These are phyloP conservation scores for Ascochyta viciae-villosae DNA, from an alignment of 2,329 filamentous ascomycete species.

Conservation along the genomic window DNA sequence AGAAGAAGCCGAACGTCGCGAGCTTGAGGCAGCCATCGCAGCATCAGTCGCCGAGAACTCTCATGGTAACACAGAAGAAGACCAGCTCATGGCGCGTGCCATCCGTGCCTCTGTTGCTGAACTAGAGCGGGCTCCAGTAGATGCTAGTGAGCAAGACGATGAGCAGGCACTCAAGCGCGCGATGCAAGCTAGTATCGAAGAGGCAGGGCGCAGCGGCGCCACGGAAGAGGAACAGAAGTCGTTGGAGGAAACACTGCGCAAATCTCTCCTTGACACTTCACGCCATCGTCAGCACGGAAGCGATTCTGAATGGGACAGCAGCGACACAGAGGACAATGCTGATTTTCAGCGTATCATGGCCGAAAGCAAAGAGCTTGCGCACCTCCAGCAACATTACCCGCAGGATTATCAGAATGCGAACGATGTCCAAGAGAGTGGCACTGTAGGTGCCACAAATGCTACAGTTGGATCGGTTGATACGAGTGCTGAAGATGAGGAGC, in stretches of 20 bases:
- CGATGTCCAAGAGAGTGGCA: conserved; percentile 15
- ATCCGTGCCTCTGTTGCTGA: conserved; percentile 75
- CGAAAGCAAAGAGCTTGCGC: conserved; percentile 41
- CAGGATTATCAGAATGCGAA: conserved; percentile 24
- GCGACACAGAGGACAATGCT: conserved; percentile 45
- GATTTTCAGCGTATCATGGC: conserved; percentile 47
- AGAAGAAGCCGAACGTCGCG: conserved; percentile 59
- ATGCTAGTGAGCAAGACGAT: conserved; percentile 50
- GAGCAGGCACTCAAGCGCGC: conserved; percentile 58
- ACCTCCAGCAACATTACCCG: conserved; percentile 32
- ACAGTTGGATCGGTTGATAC: conserved; percentile 1
- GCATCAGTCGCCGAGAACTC: conserved; percentile 71
- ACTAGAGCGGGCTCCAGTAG: conserved; percentile 50
- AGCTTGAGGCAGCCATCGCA: conserved; percentile 75
- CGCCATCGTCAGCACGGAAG: conserved; percentile 23
- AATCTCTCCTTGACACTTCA: conserved; percentile 54
- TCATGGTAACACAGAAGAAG: conserved; percentile 71
- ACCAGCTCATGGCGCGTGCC: conserved; percentile 73
- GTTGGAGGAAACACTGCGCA: conserved; percentile 54
- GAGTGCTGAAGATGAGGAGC: conserved; percentile 27
- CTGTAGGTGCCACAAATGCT: not conserved
- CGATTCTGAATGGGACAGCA: conserved; percentile 39
- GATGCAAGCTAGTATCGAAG: conserved; percentile 58
- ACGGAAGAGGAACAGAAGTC: conserved; percentile 48
- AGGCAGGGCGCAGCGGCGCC: conserved; percentile 46